These are phyloP conservation scores for Cyclotella atomus DNA, from an alignment of 108 stramenopile genomes.

Conservation along the genomic window DNA sequence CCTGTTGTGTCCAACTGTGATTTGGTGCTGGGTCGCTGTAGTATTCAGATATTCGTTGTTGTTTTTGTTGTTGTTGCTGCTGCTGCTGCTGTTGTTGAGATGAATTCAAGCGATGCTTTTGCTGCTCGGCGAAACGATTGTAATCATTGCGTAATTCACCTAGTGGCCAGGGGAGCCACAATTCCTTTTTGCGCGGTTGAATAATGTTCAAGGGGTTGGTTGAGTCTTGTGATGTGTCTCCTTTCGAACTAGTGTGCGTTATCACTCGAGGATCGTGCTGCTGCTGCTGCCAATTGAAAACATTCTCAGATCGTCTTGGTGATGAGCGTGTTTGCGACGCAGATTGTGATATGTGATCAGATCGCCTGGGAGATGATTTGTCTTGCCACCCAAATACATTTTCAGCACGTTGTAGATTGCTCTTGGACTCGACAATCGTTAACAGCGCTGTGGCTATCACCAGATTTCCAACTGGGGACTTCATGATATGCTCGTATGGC, in stretches of 20 bases:
- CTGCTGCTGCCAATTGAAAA: slow-evolving; percentile 24
- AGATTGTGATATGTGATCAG: not conserved
- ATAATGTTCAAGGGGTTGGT: slow-evolving; percentile 22
- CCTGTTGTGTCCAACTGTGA: slow-evolving; percentile 9
- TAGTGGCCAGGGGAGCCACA: slow-evolving; percentile 56
- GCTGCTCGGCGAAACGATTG: slow-evolving; percentile 35
- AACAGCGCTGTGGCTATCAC: not conserved
- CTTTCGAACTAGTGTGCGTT: not conserved
- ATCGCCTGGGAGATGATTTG: not conserved
- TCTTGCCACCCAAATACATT: slow-evolving; percentile 26
- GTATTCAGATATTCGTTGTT: not conserved
- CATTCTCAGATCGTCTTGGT: slow-evolving; percentile 22
- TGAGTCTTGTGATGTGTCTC: not conserved
- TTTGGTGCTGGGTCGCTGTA: slow-evolving; percentile 6
- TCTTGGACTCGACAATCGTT: not conserved
- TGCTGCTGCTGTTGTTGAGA: too few relatives aligned
- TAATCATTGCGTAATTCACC: slow-evolving; percentile 47
- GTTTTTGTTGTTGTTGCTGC: slow-evolving; percentile 14
- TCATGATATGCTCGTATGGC: too few relatives aligned
- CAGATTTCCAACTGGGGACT: too few relatives aligned
- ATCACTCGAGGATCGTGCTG: too few relatives aligned
- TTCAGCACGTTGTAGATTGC: slow-evolving; percentile 4
- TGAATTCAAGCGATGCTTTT: not conserved
- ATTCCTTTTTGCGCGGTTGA: slow-evolving; percentile 49
- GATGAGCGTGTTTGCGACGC: not conserved